Conservation (phyloP, 768 basidiomycete genomes). For the Suillus paluster region DNA sequence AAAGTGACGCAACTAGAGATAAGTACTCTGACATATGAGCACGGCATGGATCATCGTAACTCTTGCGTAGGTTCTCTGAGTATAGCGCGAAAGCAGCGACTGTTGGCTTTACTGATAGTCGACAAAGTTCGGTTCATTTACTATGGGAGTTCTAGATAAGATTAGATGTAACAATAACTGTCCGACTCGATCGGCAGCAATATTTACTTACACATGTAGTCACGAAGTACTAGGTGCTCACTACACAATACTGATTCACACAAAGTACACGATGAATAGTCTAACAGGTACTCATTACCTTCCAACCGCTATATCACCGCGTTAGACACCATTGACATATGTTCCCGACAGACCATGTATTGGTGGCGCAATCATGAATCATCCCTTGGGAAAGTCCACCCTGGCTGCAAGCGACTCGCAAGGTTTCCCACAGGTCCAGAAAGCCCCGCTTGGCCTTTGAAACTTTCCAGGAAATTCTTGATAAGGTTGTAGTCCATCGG, state of each 20-base stretch:
- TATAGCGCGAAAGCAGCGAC: neutral
- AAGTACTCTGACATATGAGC: constrained; percentile 67
- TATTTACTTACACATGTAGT: neutral
- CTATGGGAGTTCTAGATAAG: neutral
- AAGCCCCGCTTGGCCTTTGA: constrained; percentile 87
- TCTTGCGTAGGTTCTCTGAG: neutral
- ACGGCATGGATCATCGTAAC: constrained; percentile 80
- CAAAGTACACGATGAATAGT: neutral
- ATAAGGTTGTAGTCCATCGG: constrained; percentile 87
- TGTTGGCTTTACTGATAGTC: neutral
- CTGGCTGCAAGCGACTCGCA: constrained; percentile 80
- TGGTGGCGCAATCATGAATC: constrained; percentile 36
- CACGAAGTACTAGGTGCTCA: neutral
- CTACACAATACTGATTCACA: neutral
- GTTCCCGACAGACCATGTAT: neutral
- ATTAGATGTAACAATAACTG: neutral
- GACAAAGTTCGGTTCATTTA: neutral
- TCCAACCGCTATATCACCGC: neutral
- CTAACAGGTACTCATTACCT: neutral
- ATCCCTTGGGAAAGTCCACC: constrained; percentile 77
- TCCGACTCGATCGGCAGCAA: too few species aligned
- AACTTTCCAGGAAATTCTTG: constrained; percentile 97
- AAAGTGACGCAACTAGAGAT: constrained; percentile 18
- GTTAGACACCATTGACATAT: too few species aligned
- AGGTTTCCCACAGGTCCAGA: constrained; percentile 92